Base-by-base conservation (phyloP, 2,329 filamentous ascomycete species). In the Domatiomyces globalis region DNA sequence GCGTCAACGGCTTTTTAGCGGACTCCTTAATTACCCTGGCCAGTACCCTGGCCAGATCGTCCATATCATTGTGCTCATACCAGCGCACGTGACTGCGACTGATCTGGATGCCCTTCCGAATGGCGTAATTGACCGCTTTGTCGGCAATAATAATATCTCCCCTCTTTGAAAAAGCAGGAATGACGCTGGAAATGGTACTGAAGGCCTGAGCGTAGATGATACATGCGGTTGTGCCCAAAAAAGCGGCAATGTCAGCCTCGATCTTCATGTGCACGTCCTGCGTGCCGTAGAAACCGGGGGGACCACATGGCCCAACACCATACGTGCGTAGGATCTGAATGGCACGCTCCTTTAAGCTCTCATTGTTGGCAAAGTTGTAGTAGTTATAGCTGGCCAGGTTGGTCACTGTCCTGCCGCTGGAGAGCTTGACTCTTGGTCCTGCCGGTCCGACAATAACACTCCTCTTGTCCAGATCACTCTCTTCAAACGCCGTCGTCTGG, bases 201-300 rank as follows among this genome's bases (percentile, higher is more conserved):
- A 98, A 96, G 3, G 89, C 84, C 65, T 98, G 92, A 0, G 92
- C 86, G 64, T 98, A 98, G 54, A 98, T 82, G 60, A 98, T 96
- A 64, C 87, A 94, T 29, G 84, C 83, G 50, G 89, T 81, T 1
- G 86, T 87, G 20, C 92, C 92, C 22, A 98, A 71, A 65, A 90
- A 94, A 8, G 85, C 79, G 20, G 92, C 88, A 63, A 98, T 89
- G 66, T 96, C 90, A 51, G 86, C 80, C 70, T 98, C 92, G 15
- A 87, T 88, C 73, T 94, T 92, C 80, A 95, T 90, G 69, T 98
- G 92, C 45, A 96, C 89, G 69, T 98, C 92, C 67, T 96, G 90
- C 29, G 88, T 98, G 58, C 89, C 92, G 71, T 98, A 98, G 72
- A 98, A 98, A 58, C 94, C 89, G 5, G 92, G 92, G 17, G 92